These are phyloP conservation scores for Ceratopteris richardii DNA, from an alignment of 75 land plant species.

Conservation along the genomic window DNA sequence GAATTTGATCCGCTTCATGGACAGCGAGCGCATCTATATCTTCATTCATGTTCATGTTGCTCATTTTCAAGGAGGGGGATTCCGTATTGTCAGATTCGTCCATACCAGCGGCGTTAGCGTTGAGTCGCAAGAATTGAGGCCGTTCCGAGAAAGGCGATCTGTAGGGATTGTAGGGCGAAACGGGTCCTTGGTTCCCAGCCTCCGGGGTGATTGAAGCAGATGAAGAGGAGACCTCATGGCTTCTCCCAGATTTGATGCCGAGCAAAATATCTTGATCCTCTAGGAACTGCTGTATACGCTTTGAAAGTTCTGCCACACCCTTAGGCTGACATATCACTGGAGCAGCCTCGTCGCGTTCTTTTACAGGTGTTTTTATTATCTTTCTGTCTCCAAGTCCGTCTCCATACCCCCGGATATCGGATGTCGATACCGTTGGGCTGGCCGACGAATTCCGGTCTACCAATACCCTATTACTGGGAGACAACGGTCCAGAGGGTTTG, in stretches of 20 bases:
- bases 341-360: background rate
- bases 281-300: background rate
- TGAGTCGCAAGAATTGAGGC: background rate
- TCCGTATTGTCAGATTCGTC: background rate
- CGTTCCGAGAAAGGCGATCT: background rate
- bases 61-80: background rate
- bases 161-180: background rate
- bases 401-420: background rate
- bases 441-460: background rate
- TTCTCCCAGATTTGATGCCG: background rate
- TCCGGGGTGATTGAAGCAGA: background rate
- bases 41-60: background rate
- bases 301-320: conserved; percentile 1
- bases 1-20: background rate
- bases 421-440: background rate
- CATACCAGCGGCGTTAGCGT: background rate
- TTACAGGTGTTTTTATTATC: background rate
- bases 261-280: background rate
- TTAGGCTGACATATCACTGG: background rate
- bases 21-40: background rate
- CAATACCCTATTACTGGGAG: background rate
- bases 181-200: background rate
- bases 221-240: background rate
- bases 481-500: background rate
- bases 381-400: background rate